Base-by-base conservation (phyloP, 805 yeast genomes). In the Starmerella etchellsii region DNA sequence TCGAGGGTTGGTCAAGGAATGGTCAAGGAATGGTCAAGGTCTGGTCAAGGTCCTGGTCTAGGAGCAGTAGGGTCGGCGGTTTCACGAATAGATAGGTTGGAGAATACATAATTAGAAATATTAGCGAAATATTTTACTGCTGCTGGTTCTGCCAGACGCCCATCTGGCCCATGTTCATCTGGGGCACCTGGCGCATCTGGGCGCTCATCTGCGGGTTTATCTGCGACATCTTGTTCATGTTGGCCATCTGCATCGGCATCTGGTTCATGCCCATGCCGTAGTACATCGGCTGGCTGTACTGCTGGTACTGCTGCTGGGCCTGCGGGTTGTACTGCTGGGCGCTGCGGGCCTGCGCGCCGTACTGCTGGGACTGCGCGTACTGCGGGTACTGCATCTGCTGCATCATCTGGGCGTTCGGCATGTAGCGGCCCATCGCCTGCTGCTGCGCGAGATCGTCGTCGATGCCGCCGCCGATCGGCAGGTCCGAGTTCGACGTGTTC, bases 361-460 rank as follows among this genome's bases (percentile, higher is more conserved):
- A 47, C 47, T 50, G 53, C 42, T 42, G 47, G 23, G 50, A 43
- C 40, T 50, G 53, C 28, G 43, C 45, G 48, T 42, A 42, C 44
- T 41, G 53, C 40, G 30, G 41, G 48, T 44, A 52, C 46, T 43
- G 54, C 46, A 43, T 37, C 43, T 46, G 49, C 46, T 42, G 51
- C 51, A 46, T 32, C 50, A 46, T 47, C 45, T 40, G 49, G 18
- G 46, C 42, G 43, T 34, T 40, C n/a, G 53, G 50, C 25, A 51
- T 43, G 44, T 48, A 50, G 26, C 48, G 44, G 30, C 44, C 38
- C 16, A 52, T 42, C 42, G 23, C 18, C 42, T 45, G 50, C 35
- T 49, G 49, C 19, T 45, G 37, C 10, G 50, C 47, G 40, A 52
- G 55, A 32, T 53, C 56, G 41, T 53, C 57, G 27, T 51, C 37